phyloP scores from a whole-genome alignment of 2,329 filamentous ascomycete species.

The Ophiostoma populinum region DNA sequence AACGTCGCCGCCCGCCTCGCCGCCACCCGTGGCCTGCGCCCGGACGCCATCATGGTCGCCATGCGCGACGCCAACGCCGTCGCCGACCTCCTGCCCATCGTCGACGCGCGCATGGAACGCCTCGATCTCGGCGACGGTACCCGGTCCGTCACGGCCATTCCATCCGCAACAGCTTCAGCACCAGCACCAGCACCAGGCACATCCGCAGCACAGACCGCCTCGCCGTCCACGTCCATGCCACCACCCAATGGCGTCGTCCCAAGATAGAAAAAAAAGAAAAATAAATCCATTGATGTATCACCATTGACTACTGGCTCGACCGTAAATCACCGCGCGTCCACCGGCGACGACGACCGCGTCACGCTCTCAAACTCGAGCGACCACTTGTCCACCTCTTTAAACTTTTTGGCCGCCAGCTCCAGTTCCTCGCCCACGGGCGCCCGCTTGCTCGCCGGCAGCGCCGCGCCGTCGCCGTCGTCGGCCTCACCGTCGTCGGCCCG shows the following conservation, averaged over 20 bases:
- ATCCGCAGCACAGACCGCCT: background rate
- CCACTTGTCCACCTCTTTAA: slow-evolving; percentile 53
- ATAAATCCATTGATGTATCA: background rate
- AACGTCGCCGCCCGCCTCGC: slow-evolving; percentile 44
- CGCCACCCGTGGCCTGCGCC: slow-evolving; percentile 29
- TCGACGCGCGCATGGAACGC: slow-evolving; percentile 49
- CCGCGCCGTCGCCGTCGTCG: slow-evolving; percentile 12
- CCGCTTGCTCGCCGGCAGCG: slow-evolving; percentile 16
- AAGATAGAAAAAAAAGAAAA: background rate
- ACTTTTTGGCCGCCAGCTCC: slow-evolving; percentile 42
- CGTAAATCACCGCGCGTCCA: slow-evolving; percentile 26
- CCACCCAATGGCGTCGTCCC: background rate
- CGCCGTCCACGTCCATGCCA: background rate
- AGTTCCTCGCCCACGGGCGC: slow-evolving; percentile 27
- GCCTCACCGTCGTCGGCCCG: slow-evolving; percentile 21
- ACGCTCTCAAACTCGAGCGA: slow-evolving; percentile 50
- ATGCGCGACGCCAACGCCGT: slow-evolving; percentile 68
- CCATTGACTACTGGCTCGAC: background rate
- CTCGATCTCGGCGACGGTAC: slow-evolving; percentile 12
- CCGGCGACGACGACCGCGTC: slow-evolving; percentile 35
- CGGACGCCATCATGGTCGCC: slow-evolving; percentile 59
- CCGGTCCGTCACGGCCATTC: too few species aligned
- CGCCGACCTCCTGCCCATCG: slow-evolving; percentile 48
- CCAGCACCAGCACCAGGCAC: background rate
- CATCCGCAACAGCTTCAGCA: background rate